Conservation (phyloP, 2,329 filamentous ascomycete species). For the Trichoderma hamatum region DNA sequence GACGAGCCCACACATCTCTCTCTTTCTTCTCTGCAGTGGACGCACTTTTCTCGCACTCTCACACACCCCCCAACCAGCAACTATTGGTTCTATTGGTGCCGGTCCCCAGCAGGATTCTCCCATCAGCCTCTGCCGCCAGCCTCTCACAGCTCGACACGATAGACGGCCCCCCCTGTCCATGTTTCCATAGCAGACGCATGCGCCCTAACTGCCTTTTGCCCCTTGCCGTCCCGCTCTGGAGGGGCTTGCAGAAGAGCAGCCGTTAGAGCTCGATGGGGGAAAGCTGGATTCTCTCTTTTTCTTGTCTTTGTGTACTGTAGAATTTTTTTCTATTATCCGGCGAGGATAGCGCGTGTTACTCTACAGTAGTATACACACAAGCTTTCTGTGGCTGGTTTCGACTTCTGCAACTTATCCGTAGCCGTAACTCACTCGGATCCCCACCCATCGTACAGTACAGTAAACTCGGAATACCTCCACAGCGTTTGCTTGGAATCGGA, state of each 20-base stretch:
- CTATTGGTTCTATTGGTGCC: constrained; percentile 8
- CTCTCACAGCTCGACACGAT: constrained; percentile 43
- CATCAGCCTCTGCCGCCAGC: constrained; percentile 30
- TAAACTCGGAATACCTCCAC: not conserved
- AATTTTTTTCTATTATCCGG: not conserved
- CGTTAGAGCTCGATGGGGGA: constrained; percentile 1
- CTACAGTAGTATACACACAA: not conserved
- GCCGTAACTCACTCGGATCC: not conserved
- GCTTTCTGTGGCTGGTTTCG: not conserved
- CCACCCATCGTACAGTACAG: not conserved
- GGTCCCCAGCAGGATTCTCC: constrained; percentile 31
- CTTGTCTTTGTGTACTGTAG: not conserved
- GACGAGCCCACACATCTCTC: not conserved
- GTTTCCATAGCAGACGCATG: constrained; percentile 19
- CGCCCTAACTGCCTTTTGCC: constrained; percentile 12
- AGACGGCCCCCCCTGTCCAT: constrained; percentile 25
- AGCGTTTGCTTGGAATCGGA: not conserved
- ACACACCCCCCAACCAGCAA: not conserved
- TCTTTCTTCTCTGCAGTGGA: not conserved
- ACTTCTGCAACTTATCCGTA: not conserved
- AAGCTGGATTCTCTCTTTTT: not conserved
- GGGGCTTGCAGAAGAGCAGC: constrained; percentile 1
- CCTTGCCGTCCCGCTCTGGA: constrained; percentile 20
- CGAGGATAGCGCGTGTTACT: not conserved
- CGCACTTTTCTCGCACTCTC: not conserved